Percentiles rank a stretch among this genome's conserved stretches.
Conservation (phyloP, 371 early-diverging fungal species). For the Mortierella sp. region DNA sequence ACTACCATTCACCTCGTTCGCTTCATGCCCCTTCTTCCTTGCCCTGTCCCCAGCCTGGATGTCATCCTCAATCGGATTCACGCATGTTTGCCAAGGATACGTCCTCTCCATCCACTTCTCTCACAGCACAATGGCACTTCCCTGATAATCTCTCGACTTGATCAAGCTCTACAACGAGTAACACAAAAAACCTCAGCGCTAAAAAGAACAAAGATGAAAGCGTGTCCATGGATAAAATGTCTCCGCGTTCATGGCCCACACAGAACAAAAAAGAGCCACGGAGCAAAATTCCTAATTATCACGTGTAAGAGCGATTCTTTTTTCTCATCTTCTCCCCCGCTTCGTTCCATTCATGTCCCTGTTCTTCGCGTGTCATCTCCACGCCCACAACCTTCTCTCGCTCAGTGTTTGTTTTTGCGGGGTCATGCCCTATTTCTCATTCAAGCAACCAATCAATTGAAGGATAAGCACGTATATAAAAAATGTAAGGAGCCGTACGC, state of each 20-base stretch:
- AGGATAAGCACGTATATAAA: background rate
- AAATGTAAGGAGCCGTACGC: background rate
- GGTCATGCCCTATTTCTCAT: background rate
- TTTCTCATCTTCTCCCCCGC: background rate
- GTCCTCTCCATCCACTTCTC: too few species aligned
- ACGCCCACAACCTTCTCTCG: background rate
- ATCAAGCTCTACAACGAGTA: too few species aligned
- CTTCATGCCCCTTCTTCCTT: background rate
- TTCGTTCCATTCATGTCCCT: background rate
- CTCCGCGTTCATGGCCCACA: background rate
- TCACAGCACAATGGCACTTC: too few species aligned
- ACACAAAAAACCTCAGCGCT: too few species aligned
- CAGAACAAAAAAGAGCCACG: background rate
- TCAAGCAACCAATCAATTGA: background rate
- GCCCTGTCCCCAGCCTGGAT: too few species aligned
- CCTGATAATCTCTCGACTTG: too few species aligned
- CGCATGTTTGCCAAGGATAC: too few species aligned
- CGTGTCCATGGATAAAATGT: background rate
- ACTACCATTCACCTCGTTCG: background rate
- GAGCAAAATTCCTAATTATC: background rate
- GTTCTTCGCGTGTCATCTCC: slow-evolving; percentile 8
- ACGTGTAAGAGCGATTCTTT: slow-evolving; percentile 7
- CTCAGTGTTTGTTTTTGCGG: background rate
- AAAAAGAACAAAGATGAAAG: background rate
- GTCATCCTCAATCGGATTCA: too few species aligned